These are phyloP conservation scores for Nicotiana otophora DNA, from an alignment of 257 asterid genomes.

Conservation along the genomic window DNA sequence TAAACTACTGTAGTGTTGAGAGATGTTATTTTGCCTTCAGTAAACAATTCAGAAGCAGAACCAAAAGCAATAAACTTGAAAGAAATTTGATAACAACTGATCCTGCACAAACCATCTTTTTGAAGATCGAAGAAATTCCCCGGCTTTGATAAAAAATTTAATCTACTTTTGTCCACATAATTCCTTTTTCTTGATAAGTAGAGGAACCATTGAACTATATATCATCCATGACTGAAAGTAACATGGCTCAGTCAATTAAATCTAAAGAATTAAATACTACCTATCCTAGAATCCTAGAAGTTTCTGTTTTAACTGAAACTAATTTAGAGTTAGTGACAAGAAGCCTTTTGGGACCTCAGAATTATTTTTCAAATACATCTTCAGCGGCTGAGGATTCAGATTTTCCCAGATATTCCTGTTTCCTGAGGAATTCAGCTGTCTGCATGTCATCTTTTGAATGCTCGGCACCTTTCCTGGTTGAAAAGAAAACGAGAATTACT, in stretches of 20 bases:
- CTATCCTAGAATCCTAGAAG: not conserved
- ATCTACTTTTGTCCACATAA: not conserved
- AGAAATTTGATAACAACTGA: not conserved
- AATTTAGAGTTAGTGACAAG: constrained; percentile 7
- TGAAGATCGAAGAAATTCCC: no score
- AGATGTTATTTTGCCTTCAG: not conserved
- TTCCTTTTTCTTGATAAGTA: not conserved
- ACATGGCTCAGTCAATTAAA: not conserved
- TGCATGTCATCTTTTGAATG: constrained; percentile 28
- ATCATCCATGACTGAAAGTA: not conserved
- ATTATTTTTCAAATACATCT: constrained; percentile 22
- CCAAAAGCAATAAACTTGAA: not conserved
- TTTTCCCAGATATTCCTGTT: constrained; percentile 22
- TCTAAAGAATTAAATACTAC: not conserved
- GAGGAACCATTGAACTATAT: not conserved
- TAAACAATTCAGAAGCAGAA: not conserved
- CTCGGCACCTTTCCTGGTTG: constrained; percentile 48
- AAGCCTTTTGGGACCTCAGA: constrained; percentile 39
- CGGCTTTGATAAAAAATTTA: no score
- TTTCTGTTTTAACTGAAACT: not conserved
- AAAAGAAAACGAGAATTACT: not conserved
- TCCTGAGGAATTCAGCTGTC: constrained; percentile 25
- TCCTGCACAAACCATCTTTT: not conserved
- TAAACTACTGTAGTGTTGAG: not conserved
- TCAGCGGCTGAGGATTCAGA: constrained; percentile 22